Conservation (phyloP, 495 filamentous ascomycete species). For the Corynascus novoguineensis region DNA sequence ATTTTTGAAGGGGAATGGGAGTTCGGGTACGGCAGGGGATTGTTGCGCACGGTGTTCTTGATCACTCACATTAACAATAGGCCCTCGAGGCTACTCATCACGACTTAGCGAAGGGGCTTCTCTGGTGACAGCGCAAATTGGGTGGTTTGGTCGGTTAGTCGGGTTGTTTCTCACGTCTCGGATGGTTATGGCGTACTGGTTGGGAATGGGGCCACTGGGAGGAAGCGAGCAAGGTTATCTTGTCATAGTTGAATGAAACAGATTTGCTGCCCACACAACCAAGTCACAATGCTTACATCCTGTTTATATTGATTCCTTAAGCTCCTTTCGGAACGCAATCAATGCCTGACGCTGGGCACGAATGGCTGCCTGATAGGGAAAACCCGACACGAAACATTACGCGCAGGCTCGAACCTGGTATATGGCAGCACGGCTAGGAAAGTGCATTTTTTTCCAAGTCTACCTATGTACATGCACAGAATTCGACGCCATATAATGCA, state of each 20-base stretch:
- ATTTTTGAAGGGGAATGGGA: not conserved
- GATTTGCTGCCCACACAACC: not conserved
- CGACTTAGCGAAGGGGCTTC: not conserved
- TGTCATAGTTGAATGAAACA: constrained; percentile 12
- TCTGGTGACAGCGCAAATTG: not conserved
- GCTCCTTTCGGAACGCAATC: too few species aligned
- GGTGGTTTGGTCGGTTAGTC: not conserved
- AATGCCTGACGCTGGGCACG: too few species aligned
- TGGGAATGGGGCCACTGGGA: constrained; percentile 14
- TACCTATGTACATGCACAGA: constrained; percentile 6
- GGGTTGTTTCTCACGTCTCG: not conserved
- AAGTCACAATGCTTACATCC: not conserved
- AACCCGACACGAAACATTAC: too few species aligned
- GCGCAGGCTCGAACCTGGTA: not conserved
- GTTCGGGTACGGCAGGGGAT: not conserved
- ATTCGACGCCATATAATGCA: constrained; percentile 21
- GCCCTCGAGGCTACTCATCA: not conserved
- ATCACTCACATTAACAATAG: not conserved
- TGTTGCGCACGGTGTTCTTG: not conserved
- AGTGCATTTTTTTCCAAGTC: not conserved
- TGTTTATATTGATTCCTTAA: too few species aligned
- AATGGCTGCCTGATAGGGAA: too few species aligned
- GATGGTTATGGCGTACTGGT: not conserved
- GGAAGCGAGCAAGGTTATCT: constrained; percentile 13
- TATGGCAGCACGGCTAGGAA: not conserved